Percentiles rank a stretch among this genome's conserved stretches.
phyloP scores from a whole-genome alignment of 73 alveolate species.

The Paramecium biaurelia region DNA sequence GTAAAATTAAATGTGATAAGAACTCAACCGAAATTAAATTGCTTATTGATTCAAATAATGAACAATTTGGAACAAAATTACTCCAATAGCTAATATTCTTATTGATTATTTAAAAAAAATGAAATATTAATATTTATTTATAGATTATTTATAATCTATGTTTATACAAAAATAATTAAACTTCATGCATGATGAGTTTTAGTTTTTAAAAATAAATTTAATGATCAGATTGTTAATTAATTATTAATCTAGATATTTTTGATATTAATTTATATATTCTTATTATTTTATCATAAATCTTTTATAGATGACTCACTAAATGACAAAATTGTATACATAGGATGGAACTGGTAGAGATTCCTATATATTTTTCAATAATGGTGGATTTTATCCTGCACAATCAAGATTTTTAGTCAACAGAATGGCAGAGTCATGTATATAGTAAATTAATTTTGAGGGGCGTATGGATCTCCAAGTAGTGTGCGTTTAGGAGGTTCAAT shows the following conservation, averaged over 20 bases:
- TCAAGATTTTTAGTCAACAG: background rate
- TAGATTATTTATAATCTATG: background rate
- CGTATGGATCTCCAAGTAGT: conserved; percentile 2
- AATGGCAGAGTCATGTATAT: background rate
- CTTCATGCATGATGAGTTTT: background rate
- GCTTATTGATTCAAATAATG: background rate
- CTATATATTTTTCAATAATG: conserved; percentile 52
- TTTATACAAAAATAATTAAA: too few relatives aligned
- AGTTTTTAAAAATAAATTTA: background rate
- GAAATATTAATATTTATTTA: background rate
- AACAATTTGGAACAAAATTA: background rate
- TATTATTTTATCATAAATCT: background rate
- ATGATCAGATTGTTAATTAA: background rate
- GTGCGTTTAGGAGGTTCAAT: background rate
- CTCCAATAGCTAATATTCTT: background rate
- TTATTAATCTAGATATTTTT: background rate
- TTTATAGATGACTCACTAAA: background rate
- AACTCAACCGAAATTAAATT: background rate
- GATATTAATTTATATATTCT: background rate
- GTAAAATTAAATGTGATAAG: background rate
- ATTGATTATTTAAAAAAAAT: background rate
- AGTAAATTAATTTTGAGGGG: background rate
- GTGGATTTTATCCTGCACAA: conserved; percentile 57
- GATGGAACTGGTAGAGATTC: conserved; percentile 68
- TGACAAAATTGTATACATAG: conserved; percentile 33